phyloP scores from a whole-genome alignment of 805 yeast genomes.

The Barnettozyma californica region DNA sequence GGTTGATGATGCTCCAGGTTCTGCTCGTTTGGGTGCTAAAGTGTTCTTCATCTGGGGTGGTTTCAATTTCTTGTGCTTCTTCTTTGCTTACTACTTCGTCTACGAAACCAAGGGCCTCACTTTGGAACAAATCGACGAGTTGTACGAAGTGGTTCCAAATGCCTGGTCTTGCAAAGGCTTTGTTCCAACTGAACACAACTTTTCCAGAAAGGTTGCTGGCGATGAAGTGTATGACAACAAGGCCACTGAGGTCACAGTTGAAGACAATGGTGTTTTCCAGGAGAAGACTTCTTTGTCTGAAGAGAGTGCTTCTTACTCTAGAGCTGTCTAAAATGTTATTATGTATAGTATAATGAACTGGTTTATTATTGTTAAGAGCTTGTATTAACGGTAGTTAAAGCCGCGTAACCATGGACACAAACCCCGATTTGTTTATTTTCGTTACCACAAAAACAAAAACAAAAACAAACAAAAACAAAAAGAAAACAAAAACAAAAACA shows the following conservation, averaged over 20 bases:
- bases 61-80: constrained; percentile 49
- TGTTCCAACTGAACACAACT: constrained; percentile 31
- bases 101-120: constrained; percentile 64
- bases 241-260: constrained; percentile 2
- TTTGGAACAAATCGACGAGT: constrained; percentile 62
- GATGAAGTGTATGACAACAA: constrained; percentile 8
- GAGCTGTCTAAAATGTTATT: not conserved
- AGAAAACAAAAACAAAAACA: not conserved
- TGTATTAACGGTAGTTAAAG: no score
- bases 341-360: not conserved
- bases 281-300: not conserved
- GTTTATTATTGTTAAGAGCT: no score
- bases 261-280: constrained; percentile 3
- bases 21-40: constrained; percentile 55
- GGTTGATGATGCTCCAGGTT: constrained; percentile 57
- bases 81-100: constrained; percentile 52
- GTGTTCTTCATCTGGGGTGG: constrained; percentile 78
- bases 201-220: constrained; percentile 17
- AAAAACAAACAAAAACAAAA: not conserved
- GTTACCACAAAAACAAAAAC: not conserved
- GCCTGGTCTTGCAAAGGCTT: constrained; percentile 32
- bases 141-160: constrained; percentile 36
- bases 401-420: no score
- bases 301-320: not conserved
- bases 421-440: no score